Evolutionary conservation across 163 green algal species (phyloP).

Genomic region (Scenedesmus sp.): DNA sequence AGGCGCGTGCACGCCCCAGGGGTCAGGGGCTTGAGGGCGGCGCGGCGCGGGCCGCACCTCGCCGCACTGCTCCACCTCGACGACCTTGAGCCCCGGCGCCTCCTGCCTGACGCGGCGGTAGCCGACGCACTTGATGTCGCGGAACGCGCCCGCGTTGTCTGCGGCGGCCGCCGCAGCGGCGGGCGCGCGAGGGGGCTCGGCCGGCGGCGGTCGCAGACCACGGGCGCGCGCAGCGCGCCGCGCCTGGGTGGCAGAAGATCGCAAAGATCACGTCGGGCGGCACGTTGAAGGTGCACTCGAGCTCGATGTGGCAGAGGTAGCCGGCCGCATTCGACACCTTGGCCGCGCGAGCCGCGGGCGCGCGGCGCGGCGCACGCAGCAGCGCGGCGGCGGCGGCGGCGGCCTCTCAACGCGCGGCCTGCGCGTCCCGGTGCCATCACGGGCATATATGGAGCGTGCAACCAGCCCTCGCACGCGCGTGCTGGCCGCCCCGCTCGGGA

Average conservation of each 20-base stretch:
- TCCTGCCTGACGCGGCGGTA: constrained; percentile 27
- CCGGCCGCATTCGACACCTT: constrained; percentile 48
- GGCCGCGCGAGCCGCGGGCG: neutral
- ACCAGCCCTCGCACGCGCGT: no score
- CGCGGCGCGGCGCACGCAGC: neutral
- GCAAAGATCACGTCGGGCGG: constrained; percentile 50
- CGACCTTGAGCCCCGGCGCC: constrained; percentile 49
- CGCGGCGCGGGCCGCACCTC: no score
- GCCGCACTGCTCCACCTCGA: constrained; percentile 57
- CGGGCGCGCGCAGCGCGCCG: no score
- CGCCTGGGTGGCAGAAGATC: constrained; percentile 57
- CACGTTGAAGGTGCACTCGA: constrained; percentile 36
- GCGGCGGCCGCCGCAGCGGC: no score
- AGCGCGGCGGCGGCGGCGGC: neutral
- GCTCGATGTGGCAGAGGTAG: constrained; percentile 56
- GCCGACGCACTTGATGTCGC: constrained; percentile 59
- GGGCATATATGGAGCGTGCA: no score
- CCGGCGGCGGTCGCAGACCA: no score
- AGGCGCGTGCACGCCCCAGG: no score
- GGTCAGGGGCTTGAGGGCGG: no score
- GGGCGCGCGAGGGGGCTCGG: no score
- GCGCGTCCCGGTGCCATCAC: no score
- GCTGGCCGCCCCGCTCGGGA: no score
- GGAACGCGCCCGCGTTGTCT: constrained; percentile 57
- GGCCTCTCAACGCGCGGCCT: no score